Conservation (phyloP, 2,329 filamentous ascomycete species). For the Penicillium sp. region DNA sequence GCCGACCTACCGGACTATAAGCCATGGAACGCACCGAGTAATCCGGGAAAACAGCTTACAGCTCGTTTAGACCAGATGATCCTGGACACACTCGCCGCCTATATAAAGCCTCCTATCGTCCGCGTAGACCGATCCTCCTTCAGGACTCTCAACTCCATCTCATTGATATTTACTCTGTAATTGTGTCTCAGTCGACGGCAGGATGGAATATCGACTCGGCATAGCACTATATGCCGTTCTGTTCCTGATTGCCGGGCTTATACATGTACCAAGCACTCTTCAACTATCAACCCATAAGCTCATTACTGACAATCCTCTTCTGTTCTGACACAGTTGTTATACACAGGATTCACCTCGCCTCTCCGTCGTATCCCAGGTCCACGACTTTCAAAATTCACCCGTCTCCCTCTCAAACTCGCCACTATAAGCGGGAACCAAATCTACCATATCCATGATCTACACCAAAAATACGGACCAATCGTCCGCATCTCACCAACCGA, state of each 20-base stretch:
- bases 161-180: background rate
- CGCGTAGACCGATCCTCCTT: no score
- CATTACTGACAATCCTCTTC: no score
- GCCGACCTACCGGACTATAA: no score
- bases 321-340: background rate
- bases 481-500: constrained; percentile 26
- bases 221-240: background rate
- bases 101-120: no score
- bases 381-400: background rate
- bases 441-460: constrained; percentile 18
- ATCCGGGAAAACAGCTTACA: no score
- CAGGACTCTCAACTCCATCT: no score
- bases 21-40: no score
- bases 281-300: no score
- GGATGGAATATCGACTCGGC: background rate
- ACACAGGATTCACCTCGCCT: background rate
- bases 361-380: background rate
- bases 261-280: background rate
- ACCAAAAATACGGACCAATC: constrained; percentile 24
- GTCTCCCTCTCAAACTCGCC: background rate
- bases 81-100: no score
- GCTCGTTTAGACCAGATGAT: no score
- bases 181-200: background rate
- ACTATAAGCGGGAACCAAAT: background rate
- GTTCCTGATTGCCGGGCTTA: background rate